Conservation (phyloP, 1,284 basidiomycete species). For the Cryptococcus floricola region DNA sequence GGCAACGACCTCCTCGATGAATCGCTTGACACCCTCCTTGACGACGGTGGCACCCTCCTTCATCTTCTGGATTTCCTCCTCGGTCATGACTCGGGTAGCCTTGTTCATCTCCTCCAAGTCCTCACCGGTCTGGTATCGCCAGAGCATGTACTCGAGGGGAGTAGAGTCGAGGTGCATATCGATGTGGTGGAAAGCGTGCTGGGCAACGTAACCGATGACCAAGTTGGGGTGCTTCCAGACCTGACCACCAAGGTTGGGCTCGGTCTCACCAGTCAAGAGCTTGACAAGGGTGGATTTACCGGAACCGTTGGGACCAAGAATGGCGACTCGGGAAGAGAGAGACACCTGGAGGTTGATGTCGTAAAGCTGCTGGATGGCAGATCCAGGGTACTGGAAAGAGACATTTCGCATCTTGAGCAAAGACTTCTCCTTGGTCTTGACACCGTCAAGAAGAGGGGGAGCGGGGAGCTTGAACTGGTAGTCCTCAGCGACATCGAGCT, state of each 20-base stretch:
- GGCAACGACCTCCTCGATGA: conserved; percentile 83
- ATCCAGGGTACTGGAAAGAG: conserved; percentile 90
- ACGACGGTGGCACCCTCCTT: conserved; percentile 84
- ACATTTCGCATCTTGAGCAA: conserved; percentile 97
- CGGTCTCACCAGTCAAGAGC: conserved; percentile 94
- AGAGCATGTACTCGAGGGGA: conserved; percentile 96
- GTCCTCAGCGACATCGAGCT: conserved; percentile 87
- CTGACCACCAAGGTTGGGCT: conserved; percentile 92
- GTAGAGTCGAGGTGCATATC: conserved; percentile 97
- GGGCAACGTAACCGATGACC: conserved; percentile 97
- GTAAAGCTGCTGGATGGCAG: conserved; percentile 81
- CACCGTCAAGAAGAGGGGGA: conserved; percentile 94
- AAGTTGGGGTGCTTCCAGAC: conserved; percentile 99
- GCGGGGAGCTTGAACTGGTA: conserved; percentile 96
- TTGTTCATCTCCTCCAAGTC: conserved; percentile 95
- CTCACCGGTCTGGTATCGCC: conserved; percentile 99
- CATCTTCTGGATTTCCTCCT: conserved; percentile 92
- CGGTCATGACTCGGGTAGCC: conserved; percentile 78
- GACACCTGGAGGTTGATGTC: conserved; percentile 96
- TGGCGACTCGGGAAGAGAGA: conserved; percentile 91
- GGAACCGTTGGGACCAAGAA: conserved; percentile 95
- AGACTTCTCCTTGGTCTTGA: conserved; percentile 99
- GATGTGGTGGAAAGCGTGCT: conserved; percentile 99
- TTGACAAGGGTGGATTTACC: conserved; percentile 99
- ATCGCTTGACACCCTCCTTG: conserved; percentile 88